These are phyloP conservation scores for Manihot esculenta DNA, from an alignment of 441 rosid species.

Conservation along the genomic window DNA sequence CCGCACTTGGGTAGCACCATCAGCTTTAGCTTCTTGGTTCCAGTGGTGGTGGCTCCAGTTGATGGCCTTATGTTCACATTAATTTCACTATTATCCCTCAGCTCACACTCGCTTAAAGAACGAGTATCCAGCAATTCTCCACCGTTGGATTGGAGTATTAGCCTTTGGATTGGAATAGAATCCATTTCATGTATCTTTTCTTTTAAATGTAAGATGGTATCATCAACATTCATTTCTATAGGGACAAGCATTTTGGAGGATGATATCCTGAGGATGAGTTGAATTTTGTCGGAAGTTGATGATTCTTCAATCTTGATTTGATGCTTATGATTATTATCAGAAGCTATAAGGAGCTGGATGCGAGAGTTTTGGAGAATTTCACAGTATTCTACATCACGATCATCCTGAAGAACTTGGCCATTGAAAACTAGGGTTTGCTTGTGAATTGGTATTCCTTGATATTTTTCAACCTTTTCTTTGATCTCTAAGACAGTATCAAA, in stretches of 20 bases:
- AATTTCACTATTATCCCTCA: constrained; percentile 41
- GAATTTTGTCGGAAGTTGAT: constrained; percentile 30
- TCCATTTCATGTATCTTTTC: constrained; percentile 50
- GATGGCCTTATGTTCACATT: constrained; percentile 42
- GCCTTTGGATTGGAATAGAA: constrained; percentile 26
- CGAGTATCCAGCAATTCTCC: constrained; percentile 38
- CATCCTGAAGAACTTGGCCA: constrained; percentile 62
- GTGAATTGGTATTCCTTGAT: constrained; percentile 55
- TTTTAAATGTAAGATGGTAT: constrained; percentile 38
- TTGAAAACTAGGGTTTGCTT: constrained; percentile 65
- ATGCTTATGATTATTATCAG: constrained; percentile 11
- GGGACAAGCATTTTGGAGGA: constrained; percentile 30
- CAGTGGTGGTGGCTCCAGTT: constrained; percentile 19
- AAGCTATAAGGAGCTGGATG: constrained; percentile 51
- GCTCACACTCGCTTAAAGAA: constrained; percentile 35
- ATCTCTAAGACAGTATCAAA: constrained; percentile 74
- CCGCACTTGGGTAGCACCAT: constrained; percentile 58
- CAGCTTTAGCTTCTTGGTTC: constrained; percentile 50
- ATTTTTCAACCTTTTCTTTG: constrained; percentile 67
- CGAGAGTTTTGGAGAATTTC: constrained; percentile 60
- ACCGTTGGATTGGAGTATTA: constrained; percentile 32
- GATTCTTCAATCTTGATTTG: constrained; percentile 39
- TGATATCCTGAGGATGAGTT: constrained; percentile 39
- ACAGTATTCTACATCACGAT: constrained; percentile 52
- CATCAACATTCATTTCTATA: constrained; percentile 42